Evolutionary conservation across 805 yeast genomes (phyloP).

Genomic region (Wickerhamiella cacticola): DNA sequence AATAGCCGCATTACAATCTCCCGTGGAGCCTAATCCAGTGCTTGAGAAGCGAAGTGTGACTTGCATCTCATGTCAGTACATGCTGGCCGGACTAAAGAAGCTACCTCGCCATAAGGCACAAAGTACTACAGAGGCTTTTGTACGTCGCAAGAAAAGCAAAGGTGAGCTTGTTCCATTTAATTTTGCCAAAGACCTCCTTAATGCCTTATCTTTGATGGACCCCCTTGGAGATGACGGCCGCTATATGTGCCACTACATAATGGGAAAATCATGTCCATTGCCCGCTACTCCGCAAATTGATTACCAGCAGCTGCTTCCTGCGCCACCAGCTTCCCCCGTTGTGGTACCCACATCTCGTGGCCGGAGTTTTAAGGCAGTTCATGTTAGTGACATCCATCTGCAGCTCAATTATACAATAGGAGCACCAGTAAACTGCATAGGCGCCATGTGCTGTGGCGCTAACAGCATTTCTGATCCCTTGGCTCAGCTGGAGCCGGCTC

Average conservation of each 20-base stretch:
- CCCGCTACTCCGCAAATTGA: conserved; percentile 45
- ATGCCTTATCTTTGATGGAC: conserved; percentile 40
- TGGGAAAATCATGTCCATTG: conserved; percentile 38
- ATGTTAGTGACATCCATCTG: conserved; percentile 54
- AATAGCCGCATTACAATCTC: not conserved
- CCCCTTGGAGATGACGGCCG: conserved; percentile 45
- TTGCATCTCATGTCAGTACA: conserved; percentile 8
- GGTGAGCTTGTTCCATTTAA: conserved; percentile 16
- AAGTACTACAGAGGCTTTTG: not conserved
- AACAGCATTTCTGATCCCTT: conserved; percentile 32
- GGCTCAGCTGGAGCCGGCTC: conserved; percentile 37
- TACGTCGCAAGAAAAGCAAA: not conserved
- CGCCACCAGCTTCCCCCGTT: conserved; percentile 28
- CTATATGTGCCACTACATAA: conserved; percentile 47
- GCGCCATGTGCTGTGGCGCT: conserved; percentile 52
- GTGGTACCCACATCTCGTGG: conserved; percentile 17
- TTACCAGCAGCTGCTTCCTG: conserved; percentile 36
- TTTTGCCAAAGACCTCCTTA: conserved; percentile 35
- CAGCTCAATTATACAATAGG: conserved; percentile 39
- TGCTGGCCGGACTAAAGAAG: conserved; percentile 6
- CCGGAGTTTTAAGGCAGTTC: conserved; percentile 48
- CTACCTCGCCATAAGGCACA: not conserved
- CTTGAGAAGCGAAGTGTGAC: conserved; percentile 9
- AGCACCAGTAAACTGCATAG: conserved; percentile 35
- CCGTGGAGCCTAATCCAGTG: not conserved